These are phyloP conservation scores for Wickerhamiella alocasiicola DNA, from an alignment of 805 yeast species.

Conservation along the genomic window DNA sequence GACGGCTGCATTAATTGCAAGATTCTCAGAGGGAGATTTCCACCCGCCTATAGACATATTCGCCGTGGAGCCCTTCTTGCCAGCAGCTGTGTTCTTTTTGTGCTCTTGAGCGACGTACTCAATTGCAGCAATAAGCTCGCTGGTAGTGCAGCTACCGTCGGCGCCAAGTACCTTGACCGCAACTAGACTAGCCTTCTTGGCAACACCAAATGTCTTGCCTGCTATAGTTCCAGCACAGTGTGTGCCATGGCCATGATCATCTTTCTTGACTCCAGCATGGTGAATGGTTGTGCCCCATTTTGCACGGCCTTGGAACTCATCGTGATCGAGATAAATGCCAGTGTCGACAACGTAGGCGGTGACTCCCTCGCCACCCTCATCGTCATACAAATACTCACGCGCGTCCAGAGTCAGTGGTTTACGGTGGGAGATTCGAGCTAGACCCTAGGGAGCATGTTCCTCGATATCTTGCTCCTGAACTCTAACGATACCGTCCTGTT, in stretches of 20 bases:
- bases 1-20: not conserved
- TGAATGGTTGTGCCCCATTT: not conserved
- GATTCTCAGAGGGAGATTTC: not conserved
- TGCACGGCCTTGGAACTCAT: not conserved
- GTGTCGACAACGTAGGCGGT: constrained; percentile 1
- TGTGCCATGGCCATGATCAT: constrained; percentile 2
- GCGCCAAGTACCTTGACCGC: not conserved
- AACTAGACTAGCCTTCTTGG: not conserved
- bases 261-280: not conserved
- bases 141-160: not conserved
- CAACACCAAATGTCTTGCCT: constrained; percentile 1
- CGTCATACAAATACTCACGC: constrained; percentile 2
- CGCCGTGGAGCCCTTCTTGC: constrained; percentile 1
- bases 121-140: not conserved
- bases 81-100: not conserved
- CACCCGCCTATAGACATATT: not conserved
- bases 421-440: constrained; percentile 1
- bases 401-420: not conserved
- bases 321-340: not conserved
- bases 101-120: not conserved
- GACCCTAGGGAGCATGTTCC: not conserved
- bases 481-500: not conserved
- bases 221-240: not conserved
- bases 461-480: not conserved
- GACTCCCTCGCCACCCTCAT: constrained; percentile 1